These are phyloP conservation scores for Fusarium sp. DNA, from an alignment of 2,329 filamentous ascomycete species.

Conservation along the genomic window DNA sequence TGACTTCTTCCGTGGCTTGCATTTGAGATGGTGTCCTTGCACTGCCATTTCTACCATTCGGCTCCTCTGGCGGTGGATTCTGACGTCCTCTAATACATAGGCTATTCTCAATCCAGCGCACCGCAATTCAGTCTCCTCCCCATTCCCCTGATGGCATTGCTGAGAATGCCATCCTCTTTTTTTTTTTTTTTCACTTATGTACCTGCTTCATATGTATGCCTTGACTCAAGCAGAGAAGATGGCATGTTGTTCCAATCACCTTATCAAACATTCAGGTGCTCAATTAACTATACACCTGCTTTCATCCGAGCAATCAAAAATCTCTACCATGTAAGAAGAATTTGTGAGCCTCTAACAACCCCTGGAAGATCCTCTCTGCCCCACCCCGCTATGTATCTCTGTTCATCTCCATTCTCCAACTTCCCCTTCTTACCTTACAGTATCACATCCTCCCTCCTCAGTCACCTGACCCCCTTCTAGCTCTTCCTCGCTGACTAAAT, in stretches of 20 bases:
- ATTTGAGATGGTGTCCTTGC: constrained; percentile 2
- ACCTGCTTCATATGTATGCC: neutral
- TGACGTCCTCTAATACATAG: constrained; percentile 3
- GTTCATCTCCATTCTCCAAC: neutral
- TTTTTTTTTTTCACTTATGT: neutral
- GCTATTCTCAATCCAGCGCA: constrained; percentile 25
- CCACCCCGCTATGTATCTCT: neutral
- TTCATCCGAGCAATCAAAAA: neutral
- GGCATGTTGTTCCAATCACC: neutral
- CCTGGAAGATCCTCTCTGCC: neutral
- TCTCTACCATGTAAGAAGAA: neutral
- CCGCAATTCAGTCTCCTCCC: constrained; percentile 8
- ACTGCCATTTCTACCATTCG: neutral
- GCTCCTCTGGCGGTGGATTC: neutral
- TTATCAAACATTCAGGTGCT: neutral
- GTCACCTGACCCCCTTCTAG: constrained; percentile 9
- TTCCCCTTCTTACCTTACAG: neutral
- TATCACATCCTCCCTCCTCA: neutral
- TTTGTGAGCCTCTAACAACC: neutral
- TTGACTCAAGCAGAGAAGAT: neutral
- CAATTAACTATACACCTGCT: neutral
- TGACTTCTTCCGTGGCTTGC: constrained; percentile 3
- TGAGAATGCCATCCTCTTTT: constrained; percentile 18
- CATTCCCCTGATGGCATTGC: constrained; percentile 20
- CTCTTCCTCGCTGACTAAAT: neutral